phyloP scores from a whole-genome alignment of 257 asterid genomes.

The Phtheirospermum japonicum region DNA sequence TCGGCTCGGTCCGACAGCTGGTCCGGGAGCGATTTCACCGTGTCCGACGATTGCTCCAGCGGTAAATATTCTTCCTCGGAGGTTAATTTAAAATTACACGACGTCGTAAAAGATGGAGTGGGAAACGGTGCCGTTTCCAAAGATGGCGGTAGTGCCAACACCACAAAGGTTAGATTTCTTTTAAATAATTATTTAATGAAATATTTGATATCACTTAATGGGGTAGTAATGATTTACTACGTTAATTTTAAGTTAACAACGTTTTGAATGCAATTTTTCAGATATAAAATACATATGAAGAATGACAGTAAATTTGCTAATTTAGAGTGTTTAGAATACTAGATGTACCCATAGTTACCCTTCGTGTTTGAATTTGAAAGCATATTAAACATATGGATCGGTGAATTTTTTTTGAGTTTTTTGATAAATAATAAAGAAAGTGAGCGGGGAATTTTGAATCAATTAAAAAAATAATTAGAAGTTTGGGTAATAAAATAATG shows the following conservation, averaged over 20 bases:
- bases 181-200: neutral
- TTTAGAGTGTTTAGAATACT: too few species aligned
- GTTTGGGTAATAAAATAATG: constrained; percentile 29
- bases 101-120: constrained; percentile 27
- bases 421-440: constrained; percentile 19
- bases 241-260: too few species aligned
- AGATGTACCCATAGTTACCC: too few species aligned
- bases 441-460: neutral
- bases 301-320: too few species aligned
- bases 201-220: too few species aligned
- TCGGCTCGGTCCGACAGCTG: constrained; percentile 37
- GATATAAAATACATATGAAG: too few species aligned
- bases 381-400: too few species aligned
- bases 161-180: constrained; percentile 42
- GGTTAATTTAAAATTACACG: constrained; percentile 33
- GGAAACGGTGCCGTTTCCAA: constrained; percentile 45
- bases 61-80: constrained; percentile 33
- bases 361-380: too few species aligned
- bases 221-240: too few species aligned
- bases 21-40: constrained; percentile 56
- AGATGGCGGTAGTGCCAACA: constrained; percentile 34
- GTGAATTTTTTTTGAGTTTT: constrained; percentile 13
- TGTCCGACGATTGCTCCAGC: constrained; percentile 29
- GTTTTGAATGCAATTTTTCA: too few species aligned
- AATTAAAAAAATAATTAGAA: constrained; percentile 27